Conservation (phyloP, 2,329 filamentous ascomycete genomes). For the Sarocladiaceae sp. region DNA sequence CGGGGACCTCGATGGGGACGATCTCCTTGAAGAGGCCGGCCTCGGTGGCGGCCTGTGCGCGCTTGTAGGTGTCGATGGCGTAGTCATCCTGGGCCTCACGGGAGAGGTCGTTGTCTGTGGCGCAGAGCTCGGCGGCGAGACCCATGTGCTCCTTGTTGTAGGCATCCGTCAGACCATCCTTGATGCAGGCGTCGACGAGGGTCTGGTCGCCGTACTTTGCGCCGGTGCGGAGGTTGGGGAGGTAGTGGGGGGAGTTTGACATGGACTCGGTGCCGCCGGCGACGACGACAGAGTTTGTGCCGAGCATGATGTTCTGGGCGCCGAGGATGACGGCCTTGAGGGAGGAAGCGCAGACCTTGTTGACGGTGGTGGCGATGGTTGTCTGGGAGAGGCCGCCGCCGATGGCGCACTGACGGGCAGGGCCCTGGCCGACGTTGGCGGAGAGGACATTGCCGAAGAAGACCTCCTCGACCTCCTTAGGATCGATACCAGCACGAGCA, state of each 20-base stretch:
- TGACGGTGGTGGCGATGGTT: slow-evolving; percentile 85
- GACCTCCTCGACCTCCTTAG: slow-evolving; percentile 88
- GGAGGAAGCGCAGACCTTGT: slow-evolving; percentile 97
- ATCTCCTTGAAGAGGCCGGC: slow-evolving; percentile 85
- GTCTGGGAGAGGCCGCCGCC: slow-evolving; percentile 75
- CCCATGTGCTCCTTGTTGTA: slow-evolving; percentile 98
- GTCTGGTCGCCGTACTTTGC: slow-evolving; percentile 91
- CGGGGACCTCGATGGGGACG: slow-evolving; percentile 78
- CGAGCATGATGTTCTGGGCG: slow-evolving; percentile 95
- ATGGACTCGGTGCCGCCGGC: slow-evolving; percentile 96
- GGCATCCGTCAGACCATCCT: slow-evolving; percentile 90
- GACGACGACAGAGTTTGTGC: slow-evolving; percentile 86
- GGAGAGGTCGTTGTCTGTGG: slow-evolving; percentile 70
- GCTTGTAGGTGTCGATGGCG: slow-evolving; percentile 91
- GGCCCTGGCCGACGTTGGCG: slow-evolving; percentile 92
- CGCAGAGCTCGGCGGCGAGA: slow-evolving; percentile 85
- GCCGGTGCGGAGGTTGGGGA: slow-evolving; percentile 77
- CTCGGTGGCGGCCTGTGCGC: slow-evolving; percentile 79
- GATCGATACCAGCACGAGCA: slow-evolving; percentile 80
- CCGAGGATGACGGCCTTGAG: slow-evolving; percentile 93
- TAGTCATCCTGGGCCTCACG: slow-evolving; percentile 91
- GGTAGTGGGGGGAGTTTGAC: slow-evolving; percentile 96
- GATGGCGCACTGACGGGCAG: slow-evolving; percentile 89
- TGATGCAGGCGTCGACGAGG: slow-evolving; percentile 84
- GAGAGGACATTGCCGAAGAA: slow-evolving; percentile 93